Percentiles rank a stretch among this genome's conserved stretches.
phyloP scores from a whole-genome alignment of 305 asterid species.

The Rubia peregrina region DNA sequence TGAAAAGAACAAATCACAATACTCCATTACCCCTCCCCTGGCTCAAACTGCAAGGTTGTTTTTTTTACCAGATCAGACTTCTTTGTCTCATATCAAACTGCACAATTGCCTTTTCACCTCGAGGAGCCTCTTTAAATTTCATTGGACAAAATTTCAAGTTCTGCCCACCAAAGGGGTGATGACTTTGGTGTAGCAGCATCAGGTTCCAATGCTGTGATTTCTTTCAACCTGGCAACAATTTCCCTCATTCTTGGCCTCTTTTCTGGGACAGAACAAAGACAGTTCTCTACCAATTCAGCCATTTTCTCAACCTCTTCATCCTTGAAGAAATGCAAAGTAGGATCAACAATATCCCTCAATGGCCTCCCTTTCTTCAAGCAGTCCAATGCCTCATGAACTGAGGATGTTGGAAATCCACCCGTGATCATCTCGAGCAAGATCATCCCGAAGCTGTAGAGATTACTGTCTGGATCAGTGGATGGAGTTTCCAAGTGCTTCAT shows the following conservation, averaged over 20 bases:
- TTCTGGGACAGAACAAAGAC: conserved; percentile 22
- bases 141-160: conserved; percentile 34
- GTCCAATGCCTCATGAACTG: conserved; percentile 20
- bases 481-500: conserved; percentile 20
- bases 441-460: conserved; percentile 30
- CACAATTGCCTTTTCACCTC: background rate
- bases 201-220: conserved; percentile 29
- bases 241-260: conserved; percentile 34
- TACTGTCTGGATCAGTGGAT: conserved; percentile 26
- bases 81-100: background rate
- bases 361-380: conserved; percentile 23
- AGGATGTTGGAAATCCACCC: conserved; percentile 23
- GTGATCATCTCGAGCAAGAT: conserved; percentile 37
- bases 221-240: conserved; percentile 27
- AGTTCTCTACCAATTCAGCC: conserved; percentile 24
- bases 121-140: background rate
- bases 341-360: conserved; percentile 29
- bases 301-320: conserved; percentile 27
- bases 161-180: conserved; percentile 51
- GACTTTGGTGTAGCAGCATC: conserved; percentile 40
- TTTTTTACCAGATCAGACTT: no score
- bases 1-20: background rate
- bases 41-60: no score
- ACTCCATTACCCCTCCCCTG: background rate
- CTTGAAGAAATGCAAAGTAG: conserved; percentile 25